Percentiles rank a stretch among this genome's conserved stretches.
These are phyloP conservation scores for Porogramme epimiltina DNA, from an alignment of 1,284 basidiomycete genomes.

Conservation along the genomic window DNA sequence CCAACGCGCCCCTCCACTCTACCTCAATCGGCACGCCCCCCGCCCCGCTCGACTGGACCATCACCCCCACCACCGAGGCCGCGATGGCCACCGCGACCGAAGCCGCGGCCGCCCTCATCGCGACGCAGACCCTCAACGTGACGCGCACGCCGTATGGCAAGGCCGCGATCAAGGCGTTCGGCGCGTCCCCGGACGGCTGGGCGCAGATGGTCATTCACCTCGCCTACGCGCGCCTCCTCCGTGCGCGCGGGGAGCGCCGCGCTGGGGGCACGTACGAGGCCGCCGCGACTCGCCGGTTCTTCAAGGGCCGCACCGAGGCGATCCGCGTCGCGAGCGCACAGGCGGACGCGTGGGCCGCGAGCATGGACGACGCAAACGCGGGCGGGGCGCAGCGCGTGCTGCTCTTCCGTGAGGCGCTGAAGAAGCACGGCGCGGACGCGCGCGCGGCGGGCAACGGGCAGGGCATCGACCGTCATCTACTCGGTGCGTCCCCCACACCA, in stretches of 20 bases:
- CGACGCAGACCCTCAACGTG: slow-evolving; percentile 69
- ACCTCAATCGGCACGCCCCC: slow-evolving; percentile 17
- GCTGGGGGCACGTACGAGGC: slow-evolving; percentile 85
- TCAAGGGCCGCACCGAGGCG: slow-evolving; percentile 87
- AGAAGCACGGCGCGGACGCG: slow-evolving; percentile 73
- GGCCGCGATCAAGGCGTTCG: slow-evolving; percentile 83
- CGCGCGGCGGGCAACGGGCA: slow-evolving; percentile 70
- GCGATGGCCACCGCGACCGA: slow-evolving; percentile 61
- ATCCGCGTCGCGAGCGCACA: slow-evolving; percentile 79
- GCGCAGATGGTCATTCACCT: slow-evolving; percentile 89
- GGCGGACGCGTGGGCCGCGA: slow-evolving; percentile 70
- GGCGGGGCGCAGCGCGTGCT: slow-evolving; percentile 48
- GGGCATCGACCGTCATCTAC: slow-evolving; percentile 84
- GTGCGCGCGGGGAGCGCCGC: slow-evolving; percentile 34
- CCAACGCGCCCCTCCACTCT: slow-evolving; percentile 29
- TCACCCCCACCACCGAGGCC: slow-evolving; percentile 46
- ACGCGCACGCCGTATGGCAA: slow-evolving; percentile 82
- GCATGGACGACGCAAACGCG: slow-evolving; percentile 62
- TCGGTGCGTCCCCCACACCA: slow-evolving; percentile 50
- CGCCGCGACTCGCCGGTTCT: slow-evolving; percentile 82
- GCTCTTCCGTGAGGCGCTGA: slow-evolving; percentile 67
- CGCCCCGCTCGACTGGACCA: slow-evolving; percentile 64
- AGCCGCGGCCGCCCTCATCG: slow-evolving; percentile 63
- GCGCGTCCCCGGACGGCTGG: slow-evolving; percentile 91
- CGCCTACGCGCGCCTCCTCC: slow-evolving; percentile 75